Percentiles rank a stretch among this genome's conserved stretches.
Conservation (phyloP, 2,329 filamentous ascomycete species). For the Hypoxylon sp. region DNA sequence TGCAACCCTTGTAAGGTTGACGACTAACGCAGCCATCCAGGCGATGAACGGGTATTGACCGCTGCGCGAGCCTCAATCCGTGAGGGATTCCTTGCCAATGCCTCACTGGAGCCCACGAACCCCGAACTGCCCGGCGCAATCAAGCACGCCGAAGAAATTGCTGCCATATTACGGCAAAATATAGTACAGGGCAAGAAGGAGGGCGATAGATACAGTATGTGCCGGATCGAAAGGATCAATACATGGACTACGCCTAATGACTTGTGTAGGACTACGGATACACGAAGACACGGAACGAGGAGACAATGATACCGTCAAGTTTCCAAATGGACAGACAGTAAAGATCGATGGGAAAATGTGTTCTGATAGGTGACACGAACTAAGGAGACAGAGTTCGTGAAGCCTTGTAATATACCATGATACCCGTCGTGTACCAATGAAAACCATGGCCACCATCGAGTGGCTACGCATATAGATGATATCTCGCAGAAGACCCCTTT, state of each 20-base stretch:
- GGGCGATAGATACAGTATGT: constrained; percentile 72
- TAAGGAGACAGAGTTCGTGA: constrained; percentile 12
- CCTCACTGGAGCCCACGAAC: constrained; percentile 68
- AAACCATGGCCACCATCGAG: constrained; percentile 32
- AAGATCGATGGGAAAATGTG: constrained; percentile 47
- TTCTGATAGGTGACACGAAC: constrained; percentile 43
- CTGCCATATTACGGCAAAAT: constrained; percentile 83
- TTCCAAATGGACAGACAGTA: constrained; percentile 59
- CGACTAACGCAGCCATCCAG: constrained; percentile 59
- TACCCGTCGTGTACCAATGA: constrained; percentile 47
- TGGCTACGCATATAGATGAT: constrained; percentile 32
- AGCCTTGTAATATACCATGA: constrained; percentile 50
- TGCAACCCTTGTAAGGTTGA: constrained; percentile 1
- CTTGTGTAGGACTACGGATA: constrained; percentile 79
- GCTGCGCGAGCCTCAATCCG: constrained; percentile 82
- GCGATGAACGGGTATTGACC: constrained; percentile 75
- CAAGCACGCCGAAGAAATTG: constrained; percentile 84
- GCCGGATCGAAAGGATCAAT: not conserved
- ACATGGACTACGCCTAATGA: not conserved
- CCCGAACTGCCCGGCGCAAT: constrained; percentile 74
- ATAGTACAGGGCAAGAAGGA: constrained; percentile 82
- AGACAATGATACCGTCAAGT: constrained; percentile 91
- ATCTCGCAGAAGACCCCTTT: constrained; percentile 42
- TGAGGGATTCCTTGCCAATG: constrained; percentile 77
- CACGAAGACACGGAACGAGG: constrained; percentile 92